Percentiles rank a stretch among this genome's conserved stretches.
These are phyloP conservation scores for Sporisorium scitamineum DNA, from an alignment of 1,284 basidiomycete species.

Conservation along the genomic window DNA sequence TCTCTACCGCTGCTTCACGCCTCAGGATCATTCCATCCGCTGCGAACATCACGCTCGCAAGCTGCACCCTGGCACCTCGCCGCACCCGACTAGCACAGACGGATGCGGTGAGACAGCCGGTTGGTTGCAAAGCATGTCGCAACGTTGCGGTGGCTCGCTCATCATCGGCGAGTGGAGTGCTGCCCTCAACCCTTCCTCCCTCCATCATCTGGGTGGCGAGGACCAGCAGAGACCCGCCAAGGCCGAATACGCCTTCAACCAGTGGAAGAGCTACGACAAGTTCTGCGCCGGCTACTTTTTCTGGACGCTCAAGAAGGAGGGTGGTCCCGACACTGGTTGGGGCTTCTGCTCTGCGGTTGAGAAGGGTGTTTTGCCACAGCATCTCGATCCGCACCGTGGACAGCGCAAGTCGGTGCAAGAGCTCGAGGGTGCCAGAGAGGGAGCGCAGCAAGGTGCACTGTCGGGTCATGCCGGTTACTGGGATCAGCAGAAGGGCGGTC, in stretches of 20 bases:
- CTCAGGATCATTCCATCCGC: conserved; percentile 74
- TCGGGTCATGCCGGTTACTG: conserved; percentile 34
- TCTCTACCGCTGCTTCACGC: conserved; percentile 84
- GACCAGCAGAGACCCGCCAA: conserved; percentile 71
- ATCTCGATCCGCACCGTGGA: conserved; percentile 48
- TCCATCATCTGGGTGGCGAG: conserved; percentile 69
- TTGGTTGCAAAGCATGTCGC: conserved; percentile 59
- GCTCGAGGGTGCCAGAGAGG: conserved; percentile 28
- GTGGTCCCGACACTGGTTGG: conserved; percentile 81
- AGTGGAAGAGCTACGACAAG: conserved; percentile 78
- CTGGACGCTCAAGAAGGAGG: conserved; percentile 87
- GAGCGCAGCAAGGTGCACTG: conserved; percentile 32
- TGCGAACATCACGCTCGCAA: conserved; percentile 74
- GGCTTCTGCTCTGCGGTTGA: conserved; percentile 78
- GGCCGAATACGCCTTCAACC: conserved; percentile 74
- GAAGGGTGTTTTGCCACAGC: conserved; percentile 75
- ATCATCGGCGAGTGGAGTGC: conserved; percentile 84
- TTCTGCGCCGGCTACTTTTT: conserved; percentile 83
- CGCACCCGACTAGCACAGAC: conserved; percentile 23
- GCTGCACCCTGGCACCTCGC: conserved; percentile 46
- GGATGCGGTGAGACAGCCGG: conserved; percentile 46
- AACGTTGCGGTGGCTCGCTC: conserved; percentile 74
- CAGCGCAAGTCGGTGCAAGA: conserved; percentile 28
- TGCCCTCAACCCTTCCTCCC: conserved; percentile 78
- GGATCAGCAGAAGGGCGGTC: conserved; percentile 68